Percentiles rank a stretch among this genome's conserved stretches.
Conservation (phyloP, 192 early-diverging fungal species). For the Spizellomyces punctatus region DNA sequence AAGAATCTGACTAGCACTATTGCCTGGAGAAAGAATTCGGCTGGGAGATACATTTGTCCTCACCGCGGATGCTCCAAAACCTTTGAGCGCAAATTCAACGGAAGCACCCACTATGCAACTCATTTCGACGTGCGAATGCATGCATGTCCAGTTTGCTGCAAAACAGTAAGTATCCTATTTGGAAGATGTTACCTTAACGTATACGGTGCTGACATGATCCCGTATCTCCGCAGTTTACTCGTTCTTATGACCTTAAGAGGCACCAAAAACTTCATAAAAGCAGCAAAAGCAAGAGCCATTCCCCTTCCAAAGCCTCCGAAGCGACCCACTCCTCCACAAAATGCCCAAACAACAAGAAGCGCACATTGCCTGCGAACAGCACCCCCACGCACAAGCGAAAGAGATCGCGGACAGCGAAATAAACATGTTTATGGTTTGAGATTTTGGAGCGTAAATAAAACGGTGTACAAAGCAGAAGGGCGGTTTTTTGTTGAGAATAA, state of each 20-base stretch:
- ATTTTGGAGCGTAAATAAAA: too few species aligned
- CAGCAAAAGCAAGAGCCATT: too few species aligned
- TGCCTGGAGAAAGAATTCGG: slow-evolving; percentile 7
- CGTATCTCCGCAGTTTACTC: slow-evolving; percentile 13
- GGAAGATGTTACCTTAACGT: not conserved
- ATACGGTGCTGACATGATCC: not conserved
- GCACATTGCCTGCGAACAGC: too few species aligned
- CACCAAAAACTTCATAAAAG: slow-evolving; percentile 26
- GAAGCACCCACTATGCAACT: slow-evolving; percentile 27
- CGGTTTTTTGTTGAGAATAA: too few species aligned
- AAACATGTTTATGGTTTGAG: too few species aligned
- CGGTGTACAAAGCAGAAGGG: too few species aligned
- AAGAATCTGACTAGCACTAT: not conserved
- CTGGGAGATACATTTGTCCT: slow-evolving; percentile 11
- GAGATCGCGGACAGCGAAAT: too few species aligned
- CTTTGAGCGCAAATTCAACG: slow-evolving; percentile 28
- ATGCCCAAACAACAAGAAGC: too few species aligned
- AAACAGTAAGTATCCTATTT: slow-evolving; percentile 15
- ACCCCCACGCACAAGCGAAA: too few species aligned
- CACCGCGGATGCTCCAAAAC: slow-evolving; percentile 20
- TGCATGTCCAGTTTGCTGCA: slow-evolving; percentile 8
- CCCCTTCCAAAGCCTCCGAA: too few species aligned
- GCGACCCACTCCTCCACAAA: too few species aligned
- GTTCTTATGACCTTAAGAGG: slow-evolving; percentile 28
- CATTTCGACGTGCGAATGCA: slow-evolving; percentile 22